These are phyloP conservation scores for Neurospora sp. DNA, from an alignment of 495 filamentous ascomycete species.

Conservation along the genomic window DNA sequence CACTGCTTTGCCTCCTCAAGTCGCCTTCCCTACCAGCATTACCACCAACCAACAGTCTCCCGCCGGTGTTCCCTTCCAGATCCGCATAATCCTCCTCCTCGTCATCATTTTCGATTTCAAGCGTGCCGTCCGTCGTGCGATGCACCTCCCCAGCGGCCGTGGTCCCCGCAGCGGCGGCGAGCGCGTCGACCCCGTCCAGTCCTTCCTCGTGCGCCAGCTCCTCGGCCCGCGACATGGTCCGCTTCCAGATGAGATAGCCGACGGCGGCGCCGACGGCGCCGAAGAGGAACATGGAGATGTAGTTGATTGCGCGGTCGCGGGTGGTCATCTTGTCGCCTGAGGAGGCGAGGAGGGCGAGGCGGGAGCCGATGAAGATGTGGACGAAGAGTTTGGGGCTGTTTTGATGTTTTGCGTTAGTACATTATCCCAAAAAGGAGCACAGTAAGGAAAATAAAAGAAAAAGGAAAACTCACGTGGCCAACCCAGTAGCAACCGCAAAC, in stretches of 20 bases:
- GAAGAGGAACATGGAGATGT: slow-evolving; percentile 61
- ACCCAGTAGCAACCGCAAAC: slow-evolving; percentile 73
- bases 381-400: slow-evolving; percentile 71
- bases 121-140: slow-evolving; percentile 6
- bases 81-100: slow-evolving; percentile 11
- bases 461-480: slow-evolving; percentile 33
- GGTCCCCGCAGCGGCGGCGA: slow-evolving; percentile 9
- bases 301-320: slow-evolving; percentile 65
- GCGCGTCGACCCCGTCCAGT: slow-evolving; percentile 21
- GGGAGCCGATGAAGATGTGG: slow-evolving; percentile 83
- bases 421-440: neutral
- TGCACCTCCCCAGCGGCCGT: slow-evolving; percentile 1
- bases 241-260: slow-evolving; percentile 76
- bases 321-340: slow-evolving; percentile 51
- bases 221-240: slow-evolving; percentile 72
- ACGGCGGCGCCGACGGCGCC: slow-evolving; percentile 64
- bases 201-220: slow-evolving; percentile 78
- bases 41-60: neutral
- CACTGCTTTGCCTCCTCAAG: slow-evolving; percentile 5
- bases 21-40: neutral
- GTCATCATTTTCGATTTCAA: slow-evolving; percentile 19
- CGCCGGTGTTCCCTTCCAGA: neutral
- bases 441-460: neutral
- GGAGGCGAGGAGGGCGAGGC: slow-evolving; percentile 61
- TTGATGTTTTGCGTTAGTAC: too few relatives aligned